These are phyloP conservation scores for Actinomortierella ambigua DNA, from an alignment of 371 early-diverging fungal species.

Conservation along the genomic window DNA sequence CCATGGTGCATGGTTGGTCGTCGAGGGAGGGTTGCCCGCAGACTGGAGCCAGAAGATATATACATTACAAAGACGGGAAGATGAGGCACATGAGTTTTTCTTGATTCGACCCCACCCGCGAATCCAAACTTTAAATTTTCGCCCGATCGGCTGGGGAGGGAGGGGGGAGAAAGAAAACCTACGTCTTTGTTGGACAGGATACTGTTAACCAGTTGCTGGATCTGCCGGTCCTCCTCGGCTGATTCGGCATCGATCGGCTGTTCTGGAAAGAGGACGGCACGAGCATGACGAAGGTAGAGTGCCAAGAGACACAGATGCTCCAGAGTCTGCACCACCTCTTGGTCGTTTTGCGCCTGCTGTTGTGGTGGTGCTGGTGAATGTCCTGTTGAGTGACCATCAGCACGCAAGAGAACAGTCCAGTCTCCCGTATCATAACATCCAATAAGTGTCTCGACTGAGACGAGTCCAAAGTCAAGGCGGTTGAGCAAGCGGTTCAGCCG, in stretches of 20 bases:
- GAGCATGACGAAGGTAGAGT: slow-evolving; percentile 29
- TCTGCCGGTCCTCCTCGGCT: slow-evolving; percentile 13
- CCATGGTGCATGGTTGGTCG: too few relatives aligned
- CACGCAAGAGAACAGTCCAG: slow-evolving; percentile 31
- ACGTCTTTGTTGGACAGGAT: slow-evolving; percentile 16
- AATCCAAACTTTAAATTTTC: too few relatives aligned
- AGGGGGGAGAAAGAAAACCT: slow-evolving; percentile 10
- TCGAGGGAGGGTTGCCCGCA: too few relatives aligned
- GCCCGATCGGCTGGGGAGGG: background rate
- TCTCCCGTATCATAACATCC: slow-evolving; percentile 42
- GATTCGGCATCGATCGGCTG: background rate
- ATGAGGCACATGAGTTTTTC: too few relatives aligned
- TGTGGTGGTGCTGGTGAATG: background rate
- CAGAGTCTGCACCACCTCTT: slow-evolving; percentile 20
- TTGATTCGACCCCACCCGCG: too few relatives aligned
- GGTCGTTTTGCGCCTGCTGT: slow-evolving; percentile 11
- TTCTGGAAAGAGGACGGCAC: too few relatives aligned
- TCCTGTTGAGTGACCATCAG: background rate
- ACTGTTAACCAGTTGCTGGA: slow-evolving; percentile 27
- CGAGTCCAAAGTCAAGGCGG: slow-evolving; percentile 19
- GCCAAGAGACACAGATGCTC: slow-evolving; percentile 31
- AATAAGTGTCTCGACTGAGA: slow-evolving; percentile 32
- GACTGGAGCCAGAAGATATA: too few relatives aligned
- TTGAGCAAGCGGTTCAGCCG: slow-evolving; percentile 28
- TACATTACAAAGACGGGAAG: too few relatives aligned